Evolutionary conservation across 2,329 filamentous ascomycete genomes (phyloP), one percentile per base, ranked within the genome.

Genomic region (Trichoderma breve): DNA sequence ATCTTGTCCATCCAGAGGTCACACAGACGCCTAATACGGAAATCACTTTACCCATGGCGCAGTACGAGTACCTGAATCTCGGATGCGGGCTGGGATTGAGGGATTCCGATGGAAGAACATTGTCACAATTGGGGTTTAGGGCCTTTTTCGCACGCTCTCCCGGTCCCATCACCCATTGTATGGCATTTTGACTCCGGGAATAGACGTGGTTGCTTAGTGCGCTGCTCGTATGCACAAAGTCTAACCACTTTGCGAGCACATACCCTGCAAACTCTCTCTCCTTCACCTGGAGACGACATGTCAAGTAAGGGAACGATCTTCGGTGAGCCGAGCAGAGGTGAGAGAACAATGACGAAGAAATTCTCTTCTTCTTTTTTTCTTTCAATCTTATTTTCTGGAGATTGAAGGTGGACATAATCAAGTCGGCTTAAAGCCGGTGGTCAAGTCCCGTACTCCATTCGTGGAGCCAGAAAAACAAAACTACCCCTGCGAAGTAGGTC

Each of bases 1-100:
- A 69, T 55, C 39, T 68, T 68, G 67, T 73, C 71, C 65, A 51
- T 74, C 76, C 75, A 79, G 72, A 76, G 72, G 64, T 70, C 73
- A 75, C 76, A 74, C 68, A 66, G 32, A 60, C 61, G 73, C 78
- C 75, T 64, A 75, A 80, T 77, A 30, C 26, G 78, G 78, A 76
- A 80, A 79, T 75, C 70, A 73, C 66, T 73, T 74, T 74, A 73
- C 73, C 70, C 69, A 73, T 67, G 72, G 67, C 68, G 74, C 73
- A 74, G 71, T 60, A 18, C 30, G 30, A 58, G 57, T 69, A 21
- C 58, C 64, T 64, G 47, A 63, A 57, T 34, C 43, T 69, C 66
- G 55, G 55, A 51, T 60, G 66, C 36, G 30, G 57, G 39, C 57
- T 53, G 57, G 36, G 57, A 62, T 61, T 36, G 67, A 36, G 39